Percentiles rank a stretch among this genome's conserved stretches.
Conservation (phyloP, 164 flowering plant genomes). For the Taxillus chinensis region DNA sequence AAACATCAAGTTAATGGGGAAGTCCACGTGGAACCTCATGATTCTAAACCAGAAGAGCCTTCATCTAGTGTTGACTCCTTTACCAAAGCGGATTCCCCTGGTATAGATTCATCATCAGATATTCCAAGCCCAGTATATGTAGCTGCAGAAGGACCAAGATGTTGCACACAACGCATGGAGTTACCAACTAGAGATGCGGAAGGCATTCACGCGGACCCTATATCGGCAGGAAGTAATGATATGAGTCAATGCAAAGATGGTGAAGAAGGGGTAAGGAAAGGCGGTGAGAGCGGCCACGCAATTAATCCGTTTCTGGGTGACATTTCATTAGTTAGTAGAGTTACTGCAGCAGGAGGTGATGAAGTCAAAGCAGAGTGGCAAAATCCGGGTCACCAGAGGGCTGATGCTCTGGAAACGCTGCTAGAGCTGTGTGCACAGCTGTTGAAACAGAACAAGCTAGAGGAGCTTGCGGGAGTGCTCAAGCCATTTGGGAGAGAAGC, state of each 20-base stretch:
- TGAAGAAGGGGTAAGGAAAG: conserved; percentile 7
- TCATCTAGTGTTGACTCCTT: conserved; percentile 6
- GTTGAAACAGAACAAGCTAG: conserved; percentile 59
- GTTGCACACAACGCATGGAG: conserved; percentile 7
- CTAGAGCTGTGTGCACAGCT: conserved; percentile 86
- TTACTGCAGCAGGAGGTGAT: conserved; percentile 20
- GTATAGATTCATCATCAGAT: conserved; percentile 16
- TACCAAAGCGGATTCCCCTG: conserved; percentile 5
- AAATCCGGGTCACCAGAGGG: conserved; percentile 48
- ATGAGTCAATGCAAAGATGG: conserved; percentile 16
- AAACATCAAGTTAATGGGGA: conserved; percentile 8
- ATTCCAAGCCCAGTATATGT: conserved; percentile 6
- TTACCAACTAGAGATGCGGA: conserved; percentile 6
- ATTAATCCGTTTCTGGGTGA: conserved; percentile 6
- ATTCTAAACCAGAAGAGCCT: conserved; percentile 4
- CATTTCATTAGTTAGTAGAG: conserved; percentile 22
- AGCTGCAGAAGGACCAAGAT: conserved; percentile 12
- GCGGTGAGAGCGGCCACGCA: not conserved
- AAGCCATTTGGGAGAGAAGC: conserved; percentile 69
- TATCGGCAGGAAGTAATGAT: not conserved
- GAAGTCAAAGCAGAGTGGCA: conserved; percentile 28
- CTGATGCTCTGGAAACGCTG: conserved; percentile 79
- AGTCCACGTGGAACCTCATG: conserved; percentile 6
- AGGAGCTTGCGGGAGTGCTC: conserved; percentile 71
- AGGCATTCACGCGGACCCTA: conserved; percentile 10